Evolutionary conservation across 23 red algal species (phyloP).

Genomic region (Agarophyton chilense): DNA sequence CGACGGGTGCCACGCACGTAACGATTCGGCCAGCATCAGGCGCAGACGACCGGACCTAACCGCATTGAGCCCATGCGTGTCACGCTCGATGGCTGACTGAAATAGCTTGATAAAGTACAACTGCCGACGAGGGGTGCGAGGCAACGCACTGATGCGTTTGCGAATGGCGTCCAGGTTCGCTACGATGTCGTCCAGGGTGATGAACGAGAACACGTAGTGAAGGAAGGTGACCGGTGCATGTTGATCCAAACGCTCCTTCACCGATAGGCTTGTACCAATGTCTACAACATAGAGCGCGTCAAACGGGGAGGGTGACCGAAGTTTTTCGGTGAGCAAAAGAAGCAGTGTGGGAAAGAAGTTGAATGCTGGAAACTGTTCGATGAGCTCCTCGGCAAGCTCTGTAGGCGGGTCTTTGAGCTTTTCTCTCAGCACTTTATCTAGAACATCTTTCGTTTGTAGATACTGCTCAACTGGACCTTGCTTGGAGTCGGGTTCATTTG

Average conservation of each 20-base stretch:
- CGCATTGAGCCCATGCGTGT: conserved; percentile 28
- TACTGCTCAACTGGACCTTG: not conserved
- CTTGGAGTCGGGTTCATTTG: not conserved
- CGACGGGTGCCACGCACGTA: conserved; percentile 55
- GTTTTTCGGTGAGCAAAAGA: not conserved
- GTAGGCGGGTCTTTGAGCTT: not conserved
- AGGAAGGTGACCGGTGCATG: conserved; percentile 11
- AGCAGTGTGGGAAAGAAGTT: conserved; percentile 10
- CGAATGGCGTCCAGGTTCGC: conserved; percentile 18
- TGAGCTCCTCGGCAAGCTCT: not conserved
- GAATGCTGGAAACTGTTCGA: not conserved
- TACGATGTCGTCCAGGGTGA: conserved; percentile 1
- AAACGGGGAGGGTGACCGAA: not conserved
- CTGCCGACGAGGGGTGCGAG: not conserved
- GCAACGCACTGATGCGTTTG: not conserved
- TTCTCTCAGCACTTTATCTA: not conserved
- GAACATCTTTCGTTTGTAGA: not conserved
- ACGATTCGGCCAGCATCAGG: conserved; percentile 36
- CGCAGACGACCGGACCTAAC: conserved; percentile 15
- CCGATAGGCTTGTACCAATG: not conserved
- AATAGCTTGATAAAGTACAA: conserved; percentile 34
- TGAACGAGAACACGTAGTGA: conserved; percentile 25
- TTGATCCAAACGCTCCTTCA: not conserved
- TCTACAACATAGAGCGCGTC: conserved; percentile 9
- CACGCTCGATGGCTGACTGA: conserved; percentile 31